Evolutionary conservation across 2,329 filamentous ascomycete genomes (phyloP).

Genomic region (Emmonsia crescens): DNA sequence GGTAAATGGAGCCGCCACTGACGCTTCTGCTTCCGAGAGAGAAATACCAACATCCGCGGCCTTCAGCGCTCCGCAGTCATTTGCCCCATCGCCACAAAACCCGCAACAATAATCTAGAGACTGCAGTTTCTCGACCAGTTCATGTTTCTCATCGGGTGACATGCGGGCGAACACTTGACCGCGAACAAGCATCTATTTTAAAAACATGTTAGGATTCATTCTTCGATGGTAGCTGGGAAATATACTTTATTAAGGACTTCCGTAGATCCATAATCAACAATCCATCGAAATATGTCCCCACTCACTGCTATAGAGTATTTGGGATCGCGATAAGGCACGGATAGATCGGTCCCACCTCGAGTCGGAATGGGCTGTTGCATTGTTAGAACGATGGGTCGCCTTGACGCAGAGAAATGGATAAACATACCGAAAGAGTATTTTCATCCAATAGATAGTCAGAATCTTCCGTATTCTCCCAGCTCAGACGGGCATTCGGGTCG

Average conservation of each 20-base stretch:
- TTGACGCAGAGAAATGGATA: not conserved
- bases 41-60: conserved; percentile 96
- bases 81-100: conserved; percentile 95
- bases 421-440: conserved; percentile 39
- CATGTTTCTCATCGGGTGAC: conserved; percentile 98
- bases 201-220: conserved; percentile 8
- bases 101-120: conserved; percentile 91
- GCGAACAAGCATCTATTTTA: conserved; percentile 65
- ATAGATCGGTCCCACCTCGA: conserved; percentile 63
- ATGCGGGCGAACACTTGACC: conserved; percentile 95
- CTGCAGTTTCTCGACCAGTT: conserved; percentile 92
- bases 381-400: not conserved
- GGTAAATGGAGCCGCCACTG: conserved; percentile 95
- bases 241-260: conserved; percentile 60
- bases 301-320: conserved; percentile 85
- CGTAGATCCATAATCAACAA: conserved; percentile 80
- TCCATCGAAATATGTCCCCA: conserved; percentile 93
- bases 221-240: conserved; percentile 8
- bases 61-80: conserved; percentile 93
- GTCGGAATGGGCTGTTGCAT: conserved; percentile 54
- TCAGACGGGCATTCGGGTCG: conserved; percentile 61
- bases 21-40: conserved; percentile 91
- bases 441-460: conserved; percentile 65
- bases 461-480: conserved; percentile 95
- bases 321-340: conserved; percentile 71